Conservation (phyloP, 805 yeast species). For the Trichomonascus vanleenenianus region DNA sequence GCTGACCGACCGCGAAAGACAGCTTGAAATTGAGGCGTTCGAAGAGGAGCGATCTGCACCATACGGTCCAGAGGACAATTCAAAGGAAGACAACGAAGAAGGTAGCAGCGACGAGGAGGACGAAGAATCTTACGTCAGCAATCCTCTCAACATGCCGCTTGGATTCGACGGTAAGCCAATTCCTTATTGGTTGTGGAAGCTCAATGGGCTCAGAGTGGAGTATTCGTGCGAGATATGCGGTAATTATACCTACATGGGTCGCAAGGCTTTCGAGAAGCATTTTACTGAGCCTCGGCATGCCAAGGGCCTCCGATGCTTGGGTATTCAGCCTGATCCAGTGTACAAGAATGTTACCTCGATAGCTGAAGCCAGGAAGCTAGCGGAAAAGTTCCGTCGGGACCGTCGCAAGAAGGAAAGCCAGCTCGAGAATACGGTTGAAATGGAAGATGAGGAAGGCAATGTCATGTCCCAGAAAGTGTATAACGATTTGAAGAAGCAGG, state of each 20-base stretch:
- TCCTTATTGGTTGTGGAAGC: conserved; percentile 87
- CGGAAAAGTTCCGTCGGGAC: conserved; percentile 39
- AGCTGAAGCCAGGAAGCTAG: conserved; percentile 56
- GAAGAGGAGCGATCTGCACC: conserved; percentile 22
- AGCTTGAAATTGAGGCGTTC: conserved; percentile 43
- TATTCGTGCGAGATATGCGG: conserved; percentile 86
- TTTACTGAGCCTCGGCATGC: conserved; percentile 64
- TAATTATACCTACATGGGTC: conserved; percentile 61
- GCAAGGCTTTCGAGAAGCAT: conserved; percentile 64
- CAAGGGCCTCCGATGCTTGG: conserved; percentile 67
- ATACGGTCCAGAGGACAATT: conserved; percentile 17
- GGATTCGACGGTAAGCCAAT: conserved; percentile 90
- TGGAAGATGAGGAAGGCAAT: conserved; percentile 90
- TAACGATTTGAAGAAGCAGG: conserved; percentile 81
- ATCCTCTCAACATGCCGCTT: conserved; percentile 57
- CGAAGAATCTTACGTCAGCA: conserved; percentile 29
- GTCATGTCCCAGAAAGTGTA: conserved; percentile 81
- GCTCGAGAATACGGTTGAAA: conserved; percentile 57
- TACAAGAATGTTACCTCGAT: conserved; percentile 63
- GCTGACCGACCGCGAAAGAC: conserved; percentile 63
- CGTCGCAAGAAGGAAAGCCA: conserved; percentile 33
- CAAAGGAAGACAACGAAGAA: conserved; percentile 17
- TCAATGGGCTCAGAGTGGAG: conserved; percentile 72
- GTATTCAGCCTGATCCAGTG: conserved; percentile 46
- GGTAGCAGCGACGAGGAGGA: conserved; percentile 20